Percentiles rank a stretch among this genome's conserved stretches.
These are phyloP conservation scores for Tolypocladium amazonense DNA, from an alignment of 2,329 filamentous ascomycete genomes.

Conservation along the genomic window DNA sequence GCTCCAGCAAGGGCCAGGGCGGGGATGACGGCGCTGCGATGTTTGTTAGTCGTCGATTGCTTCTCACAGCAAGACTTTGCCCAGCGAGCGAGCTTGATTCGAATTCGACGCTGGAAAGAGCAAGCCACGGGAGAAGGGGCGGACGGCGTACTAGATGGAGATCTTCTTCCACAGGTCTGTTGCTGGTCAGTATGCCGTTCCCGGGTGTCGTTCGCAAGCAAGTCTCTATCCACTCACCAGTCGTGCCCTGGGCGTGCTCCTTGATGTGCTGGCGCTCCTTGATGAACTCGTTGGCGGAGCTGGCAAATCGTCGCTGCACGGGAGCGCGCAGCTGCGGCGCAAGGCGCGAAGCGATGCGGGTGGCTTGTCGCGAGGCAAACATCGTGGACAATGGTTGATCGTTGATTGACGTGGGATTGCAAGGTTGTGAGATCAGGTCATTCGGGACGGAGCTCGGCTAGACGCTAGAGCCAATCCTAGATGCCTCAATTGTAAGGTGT, in stretches of 20 bases:
- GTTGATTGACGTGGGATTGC: constrained; percentile 12
- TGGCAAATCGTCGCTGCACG: constrained; percentile 62
- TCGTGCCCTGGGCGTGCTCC: constrained; percentile 76
- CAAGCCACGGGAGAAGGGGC: not conserved
- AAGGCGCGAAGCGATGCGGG: constrained; percentile 54
- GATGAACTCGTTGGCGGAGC: constrained; percentile 77
- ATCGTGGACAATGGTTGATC: constrained; percentile 32
- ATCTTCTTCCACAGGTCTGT: constrained; percentile 92
- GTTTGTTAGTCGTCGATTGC: not conserved
- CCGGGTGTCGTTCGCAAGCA: not conserved
- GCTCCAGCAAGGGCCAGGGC: constrained; percentile 57
- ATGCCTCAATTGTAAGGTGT: constrained; percentile 21
- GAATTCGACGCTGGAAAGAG: not conserved
- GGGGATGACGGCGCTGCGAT: constrained; percentile 60
- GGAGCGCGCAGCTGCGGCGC: constrained; percentile 47
- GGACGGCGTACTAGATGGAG: constrained; percentile 73
- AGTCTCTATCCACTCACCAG: constrained; percentile 46
- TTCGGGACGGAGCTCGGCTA: constrained; percentile 22
- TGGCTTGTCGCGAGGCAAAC: constrained; percentile 51
- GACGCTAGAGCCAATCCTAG: constrained; percentile 10
- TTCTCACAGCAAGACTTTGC: not conserved
- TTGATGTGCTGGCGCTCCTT: constrained; percentile 84
- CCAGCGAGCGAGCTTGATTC: not conserved
- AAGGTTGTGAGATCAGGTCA: constrained; percentile 22
- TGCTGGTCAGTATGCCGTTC: constrained; percentile 19